Evolutionary conservation across 495 filamentous ascomycete genomes (phyloP).

Genomic region (Cairneyella variabilis): DNA sequence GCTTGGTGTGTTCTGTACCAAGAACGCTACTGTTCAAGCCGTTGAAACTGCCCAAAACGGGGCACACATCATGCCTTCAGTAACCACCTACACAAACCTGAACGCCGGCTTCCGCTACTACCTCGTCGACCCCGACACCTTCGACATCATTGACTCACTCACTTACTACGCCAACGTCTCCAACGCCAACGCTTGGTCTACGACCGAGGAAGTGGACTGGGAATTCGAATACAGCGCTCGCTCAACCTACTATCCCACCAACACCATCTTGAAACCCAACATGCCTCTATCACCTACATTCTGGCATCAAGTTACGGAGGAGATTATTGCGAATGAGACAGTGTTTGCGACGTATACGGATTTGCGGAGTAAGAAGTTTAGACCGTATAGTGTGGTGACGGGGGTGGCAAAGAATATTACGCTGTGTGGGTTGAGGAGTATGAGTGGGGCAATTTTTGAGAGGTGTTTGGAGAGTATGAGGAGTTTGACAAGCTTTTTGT

Average conservation of each 20-base stretch:
- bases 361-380: constrained; percentile 1
- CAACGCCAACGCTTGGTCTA: constrained; percentile 29
- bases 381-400: neutral
- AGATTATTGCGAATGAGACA: constrained; percentile 1
- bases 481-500: neutral
- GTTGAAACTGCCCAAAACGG: constrained; percentile 37
- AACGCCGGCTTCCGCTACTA: constrained; percentile 54
- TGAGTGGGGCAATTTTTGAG: neutral
- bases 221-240: constrained; percentile 55
- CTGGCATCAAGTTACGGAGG: constrained; percentile 4
- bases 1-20: constrained; percentile 48
- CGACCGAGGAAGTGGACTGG: constrained; percentile 33
- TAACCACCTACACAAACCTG: constrained; percentile 51
- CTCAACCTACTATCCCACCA: constrained; percentile 43
- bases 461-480: neutral
- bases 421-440: neutral
- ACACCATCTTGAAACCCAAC: constrained; percentile 37
- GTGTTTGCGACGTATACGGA: constrained; percentile 2
- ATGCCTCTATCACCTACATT: constrained; percentile 46
- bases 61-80: constrained; percentile 48
- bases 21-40: constrained; percentile 41
- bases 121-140: constrained; percentile 50
- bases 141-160: constrained; percentile 49
- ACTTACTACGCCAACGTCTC: constrained; percentile 51
- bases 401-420: neutral